Evolutionary conservation across 2,329 filamentous ascomycete species (phyloP).

Genomic region (Microcyclosporella mali): DNA sequence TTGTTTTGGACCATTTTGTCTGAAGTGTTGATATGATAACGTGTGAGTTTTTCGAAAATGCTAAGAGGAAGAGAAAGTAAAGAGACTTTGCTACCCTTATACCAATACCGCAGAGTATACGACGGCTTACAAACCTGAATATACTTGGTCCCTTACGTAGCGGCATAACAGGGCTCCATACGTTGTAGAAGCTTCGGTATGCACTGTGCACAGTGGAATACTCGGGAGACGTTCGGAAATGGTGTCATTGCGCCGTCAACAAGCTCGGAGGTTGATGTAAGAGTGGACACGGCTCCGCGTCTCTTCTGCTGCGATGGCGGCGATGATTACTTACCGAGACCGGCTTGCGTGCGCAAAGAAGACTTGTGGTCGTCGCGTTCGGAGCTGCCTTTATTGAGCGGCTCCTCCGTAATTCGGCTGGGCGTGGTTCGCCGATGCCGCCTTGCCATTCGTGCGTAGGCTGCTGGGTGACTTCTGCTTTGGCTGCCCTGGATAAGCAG

Average conservation of each 20-base stretch:
- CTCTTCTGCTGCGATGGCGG: too few species aligned
- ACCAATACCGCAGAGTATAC: background rate
- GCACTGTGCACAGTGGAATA: background rate
- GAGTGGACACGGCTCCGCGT: too few species aligned
- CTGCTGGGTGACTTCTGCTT: too few species aligned
- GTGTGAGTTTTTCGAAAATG: background rate
- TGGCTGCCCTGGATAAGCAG: too few species aligned
- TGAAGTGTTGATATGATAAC: background rate
- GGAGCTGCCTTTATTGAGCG: too few species aligned
- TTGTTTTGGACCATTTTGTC: constrained; percentile 60
- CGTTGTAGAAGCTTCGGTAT: constrained; percentile 2
- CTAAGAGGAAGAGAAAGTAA: background rate
- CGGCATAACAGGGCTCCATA: too few species aligned
- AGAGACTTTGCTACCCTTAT: too few species aligned
- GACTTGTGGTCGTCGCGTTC: too few species aligned
- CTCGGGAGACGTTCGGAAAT: constrained; percentile 7
- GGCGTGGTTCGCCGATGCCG: too few species aligned
- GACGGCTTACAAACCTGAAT: constrained; percentile 3
- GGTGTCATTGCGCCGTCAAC: constrained; percentile 2
- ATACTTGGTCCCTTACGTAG: background rate
- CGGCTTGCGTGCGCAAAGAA: background rate
- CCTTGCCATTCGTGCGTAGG: too few species aligned
- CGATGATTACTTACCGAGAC: too few species aligned
- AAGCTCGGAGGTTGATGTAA: constrained; percentile 7
- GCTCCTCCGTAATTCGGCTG: too few species aligned